Conservation (phyloP, 805 yeast species). For the Cyberlindnera saturnus region DNA sequence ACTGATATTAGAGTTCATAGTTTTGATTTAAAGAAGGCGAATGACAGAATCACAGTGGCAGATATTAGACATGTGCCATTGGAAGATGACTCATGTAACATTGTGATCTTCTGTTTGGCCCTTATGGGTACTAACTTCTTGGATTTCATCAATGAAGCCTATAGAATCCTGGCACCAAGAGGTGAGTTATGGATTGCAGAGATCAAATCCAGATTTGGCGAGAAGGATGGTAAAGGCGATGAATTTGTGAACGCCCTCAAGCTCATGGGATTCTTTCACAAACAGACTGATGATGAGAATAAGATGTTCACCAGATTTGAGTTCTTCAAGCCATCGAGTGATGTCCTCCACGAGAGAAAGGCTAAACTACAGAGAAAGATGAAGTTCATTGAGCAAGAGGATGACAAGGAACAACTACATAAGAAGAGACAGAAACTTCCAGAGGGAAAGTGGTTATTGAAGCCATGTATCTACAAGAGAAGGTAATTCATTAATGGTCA, state of each 20-base stretch:
- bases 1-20: constrained; percentile 67
- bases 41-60: constrained; percentile 90
- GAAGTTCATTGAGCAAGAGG: constrained; percentile 66
- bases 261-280: constrained; percentile 78
- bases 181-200: constrained; percentile 98
- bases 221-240: constrained; percentile 65
- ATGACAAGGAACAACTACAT: constrained; percentile 55
- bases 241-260: constrained; percentile 79
- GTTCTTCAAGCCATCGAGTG: constrained; percentile 79
- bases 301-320: constrained; percentile 95
- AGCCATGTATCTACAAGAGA: constrained; percentile 94
- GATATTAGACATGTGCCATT: constrained; percentile 90
- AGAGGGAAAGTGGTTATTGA: constrained; percentile 84
- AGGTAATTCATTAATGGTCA: constrained; percentile 34
- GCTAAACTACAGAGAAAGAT: constrained; percentile 56
- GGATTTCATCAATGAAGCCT: constrained; percentile 87
- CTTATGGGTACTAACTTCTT: constrained; percentile 96
- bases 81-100: constrained; percentile 67
- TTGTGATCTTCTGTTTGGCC: constrained; percentile 91
- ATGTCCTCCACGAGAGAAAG: constrained; percentile 54
- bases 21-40: constrained; percentile 87
- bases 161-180: constrained; percentile 77
- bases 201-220: constrained; percentile 85
- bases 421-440: constrained; percentile 47
- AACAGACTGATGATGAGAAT: constrained; percentile 77